Evolutionary conservation across 768 basidiomycete genomes (phyloP).

Genomic region (Psilocybe sp.): DNA sequence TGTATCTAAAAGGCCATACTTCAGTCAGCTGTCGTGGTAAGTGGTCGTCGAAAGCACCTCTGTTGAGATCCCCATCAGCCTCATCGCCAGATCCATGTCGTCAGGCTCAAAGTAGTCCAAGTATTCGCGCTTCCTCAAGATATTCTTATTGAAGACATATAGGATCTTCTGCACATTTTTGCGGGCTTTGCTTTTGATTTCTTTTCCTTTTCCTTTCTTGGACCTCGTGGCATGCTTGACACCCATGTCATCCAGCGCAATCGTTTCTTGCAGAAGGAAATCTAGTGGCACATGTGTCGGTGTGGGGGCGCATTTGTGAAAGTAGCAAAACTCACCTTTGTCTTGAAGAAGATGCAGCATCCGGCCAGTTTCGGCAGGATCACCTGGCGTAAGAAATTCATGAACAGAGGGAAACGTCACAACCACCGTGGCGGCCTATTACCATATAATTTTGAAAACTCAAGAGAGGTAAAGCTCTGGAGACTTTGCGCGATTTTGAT

Average conservation of each 20-base stretch:
- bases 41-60: constrained; percentile 34
- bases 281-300: constrained; percentile 32
- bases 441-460: constrained; percentile 66
- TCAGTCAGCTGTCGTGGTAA: constrained; percentile 4
- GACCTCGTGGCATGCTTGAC: constrained; percentile 34
- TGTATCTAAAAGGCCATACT: constrained; percentile 7
- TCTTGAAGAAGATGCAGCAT: constrained; percentile 67
- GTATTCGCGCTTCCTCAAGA: constrained; percentile 46
- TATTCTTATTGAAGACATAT: constrained; percentile 55
- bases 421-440: constrained; percentile 12
- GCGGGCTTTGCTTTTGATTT: constrained; percentile 36
- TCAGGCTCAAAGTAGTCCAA: constrained; percentile 65
- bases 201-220: constrained; percentile 35
- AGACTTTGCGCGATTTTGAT: constrained; percentile 64
- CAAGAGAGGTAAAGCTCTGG: constrained; percentile 36
- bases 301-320: neutral
- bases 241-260: constrained; percentile 48
- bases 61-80: constrained; percentile 57
- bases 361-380: constrained; percentile 53
- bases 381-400: constrained; percentile 39
- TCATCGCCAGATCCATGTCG: constrained; percentile 53
- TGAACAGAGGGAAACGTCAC: neutral
- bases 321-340: constrained; percentile 46
- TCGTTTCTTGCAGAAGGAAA: constrained; percentile 54
- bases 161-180: constrained; percentile 50